phyloP scores from a whole-genome alignment of 768 basidiomycete species.

The Naganishia randhawae region DNA sequence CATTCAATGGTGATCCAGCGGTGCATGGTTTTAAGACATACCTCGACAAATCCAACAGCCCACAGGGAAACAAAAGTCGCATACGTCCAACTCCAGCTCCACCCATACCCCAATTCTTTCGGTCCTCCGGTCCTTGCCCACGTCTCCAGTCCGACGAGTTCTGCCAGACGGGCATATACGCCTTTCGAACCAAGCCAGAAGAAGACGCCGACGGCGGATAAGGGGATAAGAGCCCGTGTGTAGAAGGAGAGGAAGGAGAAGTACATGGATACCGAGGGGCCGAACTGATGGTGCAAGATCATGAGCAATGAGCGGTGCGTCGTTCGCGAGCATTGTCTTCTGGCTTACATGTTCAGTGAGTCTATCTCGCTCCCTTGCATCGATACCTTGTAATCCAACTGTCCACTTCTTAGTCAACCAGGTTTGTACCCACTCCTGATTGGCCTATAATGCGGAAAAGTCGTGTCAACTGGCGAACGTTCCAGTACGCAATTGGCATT shows the following conservation, averaged over 20 bases:
- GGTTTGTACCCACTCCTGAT: conserved; percentile 48
- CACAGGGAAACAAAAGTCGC: conserved; percentile 74
- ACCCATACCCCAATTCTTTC: conserved; percentile 31
- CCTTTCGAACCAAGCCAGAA: conserved; percentile 60
- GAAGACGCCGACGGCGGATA: conserved; percentile 65
- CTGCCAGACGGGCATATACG: conserved; percentile 30
- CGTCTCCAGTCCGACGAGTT: conserved; percentile 22
- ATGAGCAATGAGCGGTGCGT: background rate
- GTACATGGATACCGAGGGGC: conserved; percentile 70
- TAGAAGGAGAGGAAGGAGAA: conserved; percentile 84
- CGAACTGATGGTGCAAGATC: conserved; percentile 56
- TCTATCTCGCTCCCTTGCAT: conserved; percentile 60
- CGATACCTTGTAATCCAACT: conserved; percentile 56
- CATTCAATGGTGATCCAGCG: background rate
- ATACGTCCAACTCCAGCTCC: conserved; percentile 72
- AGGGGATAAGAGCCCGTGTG: conserved; percentile 71
- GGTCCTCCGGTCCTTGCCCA: conserved; percentile 19
- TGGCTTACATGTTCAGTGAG: conserved; percentile 65
- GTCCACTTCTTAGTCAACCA: conserved; percentile 60
- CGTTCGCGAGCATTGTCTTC: background rate
- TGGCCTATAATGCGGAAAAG: background rate
- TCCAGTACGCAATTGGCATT: background rate
- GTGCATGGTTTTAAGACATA: background rate
- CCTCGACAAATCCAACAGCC: conserved; percentile 77
- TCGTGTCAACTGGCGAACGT: background rate